Conservation (phyloP, 129 eudicot species). For the Arctium lappa region DNA sequence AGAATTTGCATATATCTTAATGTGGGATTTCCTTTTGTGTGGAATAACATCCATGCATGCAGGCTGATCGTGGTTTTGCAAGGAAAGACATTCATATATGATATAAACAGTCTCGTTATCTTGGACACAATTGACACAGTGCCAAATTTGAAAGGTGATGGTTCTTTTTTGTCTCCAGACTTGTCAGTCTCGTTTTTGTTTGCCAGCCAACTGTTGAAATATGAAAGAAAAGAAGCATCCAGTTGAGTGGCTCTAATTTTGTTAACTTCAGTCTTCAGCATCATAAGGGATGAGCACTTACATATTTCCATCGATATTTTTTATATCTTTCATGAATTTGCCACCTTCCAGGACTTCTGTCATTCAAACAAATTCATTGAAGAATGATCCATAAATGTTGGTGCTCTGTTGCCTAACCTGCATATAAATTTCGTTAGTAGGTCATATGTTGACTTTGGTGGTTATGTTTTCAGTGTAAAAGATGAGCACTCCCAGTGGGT, state of each 20-base stretch:
- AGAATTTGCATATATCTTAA: background rate
- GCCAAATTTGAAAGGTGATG: constrained; percentile 76
- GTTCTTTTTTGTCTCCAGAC: background rate
- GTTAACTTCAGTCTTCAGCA: too few species aligned
- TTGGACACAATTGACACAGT: constrained; percentile 83
- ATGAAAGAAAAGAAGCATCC: background rate
- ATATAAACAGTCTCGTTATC: constrained; percentile 65
- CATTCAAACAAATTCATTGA: too few species aligned
- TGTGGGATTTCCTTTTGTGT: background rate
- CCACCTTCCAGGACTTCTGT: too few species aligned
- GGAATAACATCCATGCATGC: constrained; percentile 28
- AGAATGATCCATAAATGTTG: too few species aligned
- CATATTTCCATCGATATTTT: too few species aligned
- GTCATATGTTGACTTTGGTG: too few species aligned
- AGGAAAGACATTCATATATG: constrained; percentile 85
- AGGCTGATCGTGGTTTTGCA: constrained; percentile 84
- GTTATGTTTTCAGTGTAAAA: too few species aligned
- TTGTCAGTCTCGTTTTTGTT: background rate
- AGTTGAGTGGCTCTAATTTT: background rate
- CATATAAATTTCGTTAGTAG: too few species aligned
- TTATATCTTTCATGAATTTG: too few species aligned
- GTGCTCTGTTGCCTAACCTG: too few species aligned
- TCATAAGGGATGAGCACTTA: too few species aligned
- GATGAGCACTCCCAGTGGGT: too few species aligned
- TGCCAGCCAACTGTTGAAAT: background rate